phyloP scores from a whole-genome alignment of 371 early-diverging fungal species.

The Mucor racemosus region DNA sequence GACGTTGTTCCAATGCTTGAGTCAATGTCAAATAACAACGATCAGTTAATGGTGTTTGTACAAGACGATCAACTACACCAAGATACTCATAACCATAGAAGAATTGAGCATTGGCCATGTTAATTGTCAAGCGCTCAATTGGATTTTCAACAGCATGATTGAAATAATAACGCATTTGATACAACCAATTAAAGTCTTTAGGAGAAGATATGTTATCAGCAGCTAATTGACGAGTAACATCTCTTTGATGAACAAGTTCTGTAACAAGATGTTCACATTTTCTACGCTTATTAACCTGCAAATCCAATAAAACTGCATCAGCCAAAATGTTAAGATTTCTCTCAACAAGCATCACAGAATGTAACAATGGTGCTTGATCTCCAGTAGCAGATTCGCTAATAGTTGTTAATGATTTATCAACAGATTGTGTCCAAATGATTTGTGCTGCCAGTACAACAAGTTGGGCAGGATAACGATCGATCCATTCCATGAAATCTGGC shows the following conservation, averaged over 20 bases:
- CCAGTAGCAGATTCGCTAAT: constrained; percentile 45
- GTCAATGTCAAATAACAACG: constrained; percentile 97
- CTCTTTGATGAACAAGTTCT: constrained; percentile 98
- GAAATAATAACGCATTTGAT: constrained; percentile 97
- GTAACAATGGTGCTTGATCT: constrained; percentile 54
- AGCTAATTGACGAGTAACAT: constrained; percentile 83
- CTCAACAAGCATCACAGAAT: constrained; percentile 69
- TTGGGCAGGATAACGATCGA: constrained; percentile 91
- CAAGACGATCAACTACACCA: constrained; percentile 95
- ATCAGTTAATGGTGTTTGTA: constrained; percentile 98
- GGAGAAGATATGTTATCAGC: constrained; percentile 58
- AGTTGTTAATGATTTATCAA: constrained; percentile 74
- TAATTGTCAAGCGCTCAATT: constrained; percentile 76
- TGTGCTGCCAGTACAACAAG: constrained; percentile 92
- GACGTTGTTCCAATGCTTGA: constrained; percentile 90
- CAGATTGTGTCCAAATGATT: constrained; percentile 87
- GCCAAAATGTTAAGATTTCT: constrained; percentile 86
- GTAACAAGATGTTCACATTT: constrained; percentile 98
- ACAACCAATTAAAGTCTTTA: constrained; percentile 94
- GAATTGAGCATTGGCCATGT: constrained; percentile 95
- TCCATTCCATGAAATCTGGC: constrained; percentile 79
- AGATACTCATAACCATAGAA: constrained; percentile 97
- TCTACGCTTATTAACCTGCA: constrained; percentile 81
- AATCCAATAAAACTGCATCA: constrained; percentile 89
- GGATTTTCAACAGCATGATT: constrained; percentile 66